These are phyloP conservation scores for Backusella parvicylindrica DNA, from an alignment of 192 early-diverging fungal species.

Conservation along the genomic window DNA sequence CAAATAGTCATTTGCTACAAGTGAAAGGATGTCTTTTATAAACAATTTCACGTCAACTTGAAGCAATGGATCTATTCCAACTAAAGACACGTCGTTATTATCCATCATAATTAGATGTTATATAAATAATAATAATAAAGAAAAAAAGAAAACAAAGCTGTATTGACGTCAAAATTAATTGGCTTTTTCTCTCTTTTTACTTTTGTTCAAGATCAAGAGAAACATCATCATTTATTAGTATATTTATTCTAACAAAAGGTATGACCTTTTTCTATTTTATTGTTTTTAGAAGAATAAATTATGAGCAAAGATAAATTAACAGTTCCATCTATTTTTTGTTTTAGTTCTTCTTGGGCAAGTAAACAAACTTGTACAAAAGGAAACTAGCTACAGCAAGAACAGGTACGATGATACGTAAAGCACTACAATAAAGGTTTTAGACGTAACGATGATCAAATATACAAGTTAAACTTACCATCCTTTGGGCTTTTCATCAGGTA, in stretches of 20 bases:
- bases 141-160: not conserved
- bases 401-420: constrained; percentile 26
- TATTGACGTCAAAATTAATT: not conserved
- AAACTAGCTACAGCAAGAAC: constrained; percentile 21
- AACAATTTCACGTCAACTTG: not conserved
- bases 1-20: not conserved
- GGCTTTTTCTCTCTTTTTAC: no score
- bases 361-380: constrained; percentile 35
- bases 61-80: not conserved
- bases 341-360: constrained; percentile 2
- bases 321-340: not conserved
- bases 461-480: constrained; percentile 22
- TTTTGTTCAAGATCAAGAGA: no score
- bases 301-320: not conserved
- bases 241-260: no score
- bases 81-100: not conserved
- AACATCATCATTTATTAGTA: no score
- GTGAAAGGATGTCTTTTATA: not conserved
- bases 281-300: not conserved
- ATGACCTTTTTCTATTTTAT: no score
- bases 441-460: no score
- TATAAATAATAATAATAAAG: not conserved
- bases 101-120: not conserved
- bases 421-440: constrained; percentile 10
- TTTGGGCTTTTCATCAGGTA: not conserved